Evolutionary conservation across 164 flowering plant genomes (phyloP).

Genomic region (Buxus sempervirens): DNA sequence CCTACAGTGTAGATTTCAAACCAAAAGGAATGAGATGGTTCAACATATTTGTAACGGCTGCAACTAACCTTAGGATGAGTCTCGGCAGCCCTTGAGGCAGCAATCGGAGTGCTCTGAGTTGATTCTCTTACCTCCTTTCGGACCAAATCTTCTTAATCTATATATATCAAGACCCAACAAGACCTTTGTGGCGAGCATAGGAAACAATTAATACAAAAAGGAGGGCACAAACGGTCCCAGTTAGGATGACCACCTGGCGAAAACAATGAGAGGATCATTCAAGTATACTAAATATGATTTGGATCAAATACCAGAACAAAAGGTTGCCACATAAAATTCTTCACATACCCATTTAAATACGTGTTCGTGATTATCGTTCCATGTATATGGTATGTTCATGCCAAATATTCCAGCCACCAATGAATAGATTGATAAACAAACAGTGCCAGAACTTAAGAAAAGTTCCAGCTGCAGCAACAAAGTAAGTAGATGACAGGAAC

Average conservation of each 20-base stretch:
- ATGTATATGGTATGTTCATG: conserved; percentile 86
- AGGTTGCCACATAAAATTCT: not conserved
- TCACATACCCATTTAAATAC: conserved; percentile 84
- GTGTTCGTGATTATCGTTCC: conserved; percentile 69
- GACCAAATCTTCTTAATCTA: not conserved
- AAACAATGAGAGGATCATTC: conserved; percentile 5
- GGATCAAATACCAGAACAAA: not conserved
- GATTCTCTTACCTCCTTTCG: too few relatives aligned
- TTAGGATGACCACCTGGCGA: conserved; percentile 52
- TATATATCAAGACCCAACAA: conserved; percentile 46
- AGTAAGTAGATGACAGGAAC: not conserved
- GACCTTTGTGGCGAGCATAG: conserved; percentile 61
- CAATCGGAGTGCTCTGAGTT: too few relatives aligned
- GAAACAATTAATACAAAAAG: conserved; percentile 40
- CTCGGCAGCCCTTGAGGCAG: too few relatives aligned
- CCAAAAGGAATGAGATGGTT: too few relatives aligned
- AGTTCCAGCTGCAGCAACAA: conserved; percentile 76
- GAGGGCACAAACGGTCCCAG: conserved; percentile 32
- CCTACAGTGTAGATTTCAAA: too few relatives aligned
- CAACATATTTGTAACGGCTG: too few relatives aligned
- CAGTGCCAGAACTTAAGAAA: conserved; percentile 81
- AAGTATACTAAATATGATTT: not conserved
- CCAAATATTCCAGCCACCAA: conserved; percentile 89
- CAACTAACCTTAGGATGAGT: too few relatives aligned
- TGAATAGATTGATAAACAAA: conserved; percentile 72